Conservation (phyloP, 352 stramenopile genomes). For the Globisporangium megalacanthum region DNA sequence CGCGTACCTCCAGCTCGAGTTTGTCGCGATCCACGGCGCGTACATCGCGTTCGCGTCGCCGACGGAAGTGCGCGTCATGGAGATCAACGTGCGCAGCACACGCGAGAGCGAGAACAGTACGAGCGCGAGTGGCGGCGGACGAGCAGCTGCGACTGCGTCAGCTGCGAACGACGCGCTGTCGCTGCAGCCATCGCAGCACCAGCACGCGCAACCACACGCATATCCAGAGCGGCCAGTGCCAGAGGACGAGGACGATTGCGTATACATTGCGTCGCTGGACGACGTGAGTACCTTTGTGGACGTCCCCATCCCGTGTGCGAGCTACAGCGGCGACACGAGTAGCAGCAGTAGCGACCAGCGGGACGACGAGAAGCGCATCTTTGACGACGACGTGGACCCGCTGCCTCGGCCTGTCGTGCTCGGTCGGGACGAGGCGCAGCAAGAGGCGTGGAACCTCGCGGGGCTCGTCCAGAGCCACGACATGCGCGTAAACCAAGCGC, state of each 20-base stretch:
- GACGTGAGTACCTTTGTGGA: constrained; percentile 48
- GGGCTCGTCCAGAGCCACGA: constrained; percentile 69
- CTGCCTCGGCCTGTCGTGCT: constrained; percentile 41
- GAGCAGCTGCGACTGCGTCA: neutral
- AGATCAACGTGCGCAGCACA: constrained; percentile 62
- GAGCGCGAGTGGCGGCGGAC: neutral
- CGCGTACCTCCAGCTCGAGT: constrained; percentile 67
- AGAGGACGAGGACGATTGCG: constrained; percentile 39
- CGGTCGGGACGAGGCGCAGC: constrained; percentile 60
- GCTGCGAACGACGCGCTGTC: neutral
- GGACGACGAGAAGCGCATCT: constrained; percentile 36
- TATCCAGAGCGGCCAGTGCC: constrained; percentile 13
- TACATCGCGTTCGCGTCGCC: constrained; percentile 72
- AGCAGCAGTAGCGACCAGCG: constrained; percentile 39
- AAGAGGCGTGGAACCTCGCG: constrained; percentile 69
- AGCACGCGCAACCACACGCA: neutral
- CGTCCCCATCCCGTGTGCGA: constrained; percentile 48
- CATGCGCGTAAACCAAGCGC: constrained; percentile 75
- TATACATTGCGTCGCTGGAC: constrained; percentile 27
- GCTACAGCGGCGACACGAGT: constrained; percentile 40
- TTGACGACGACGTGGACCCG: constrained; percentile 57
- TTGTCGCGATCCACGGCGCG: constrained; percentile 73
- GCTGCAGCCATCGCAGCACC: neutral
- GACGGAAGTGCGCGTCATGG: constrained; percentile 77
- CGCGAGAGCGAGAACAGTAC: constrained; percentile 20